Percentiles rank a stretch among this genome's conserved stretches.
Conservation (phyloP, 176 grass and related monocot genomes). For the Eremochloa ophiuroides region DNA sequence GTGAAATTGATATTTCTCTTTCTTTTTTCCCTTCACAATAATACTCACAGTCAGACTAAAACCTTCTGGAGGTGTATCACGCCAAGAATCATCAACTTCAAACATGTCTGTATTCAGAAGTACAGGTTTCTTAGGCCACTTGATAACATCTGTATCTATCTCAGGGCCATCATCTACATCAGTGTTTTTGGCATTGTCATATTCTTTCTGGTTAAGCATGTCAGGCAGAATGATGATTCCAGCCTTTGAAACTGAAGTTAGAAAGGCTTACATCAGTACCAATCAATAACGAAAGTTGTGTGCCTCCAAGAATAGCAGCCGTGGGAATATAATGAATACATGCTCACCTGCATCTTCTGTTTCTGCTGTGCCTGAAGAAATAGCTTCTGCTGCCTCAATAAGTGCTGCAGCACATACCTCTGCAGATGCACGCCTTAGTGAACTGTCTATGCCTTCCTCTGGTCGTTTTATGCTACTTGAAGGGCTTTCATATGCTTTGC, state of each 20-base stretch:
- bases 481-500: constrained; percentile 26
- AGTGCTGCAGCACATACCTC: constrained; percentile 82
- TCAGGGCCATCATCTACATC: constrained; percentile 55
- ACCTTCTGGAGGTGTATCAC: constrained; percentile 74
- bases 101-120: constrained; percentile 85
- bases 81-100: constrained; percentile 89
- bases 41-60: constrained; percentile 68
- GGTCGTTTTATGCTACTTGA: constrained; percentile 27
- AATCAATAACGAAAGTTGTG: background rate
- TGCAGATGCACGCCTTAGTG: constrained; percentile 63
- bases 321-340: background rate
- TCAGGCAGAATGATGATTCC: constrained; percentile 74
- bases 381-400: constrained; percentile 60
- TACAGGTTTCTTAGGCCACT: constrained; percentile 84
- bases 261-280: background rate
- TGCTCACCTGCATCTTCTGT: constrained; percentile 69
- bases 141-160: constrained; percentile 50
- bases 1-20: background rate
- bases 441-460: constrained; percentile 38
- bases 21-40: background rate
- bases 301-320: background rate
- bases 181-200: too few species aligned
- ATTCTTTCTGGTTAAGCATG: constrained; percentile 29
- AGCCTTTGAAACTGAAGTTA: constrained; percentile 59
- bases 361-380: constrained; percentile 58